These are phyloP conservation scores for Sporisorium sorghi DNA, from an alignment of 1,284 basidiomycete genomes.

Conservation along the genomic window DNA sequence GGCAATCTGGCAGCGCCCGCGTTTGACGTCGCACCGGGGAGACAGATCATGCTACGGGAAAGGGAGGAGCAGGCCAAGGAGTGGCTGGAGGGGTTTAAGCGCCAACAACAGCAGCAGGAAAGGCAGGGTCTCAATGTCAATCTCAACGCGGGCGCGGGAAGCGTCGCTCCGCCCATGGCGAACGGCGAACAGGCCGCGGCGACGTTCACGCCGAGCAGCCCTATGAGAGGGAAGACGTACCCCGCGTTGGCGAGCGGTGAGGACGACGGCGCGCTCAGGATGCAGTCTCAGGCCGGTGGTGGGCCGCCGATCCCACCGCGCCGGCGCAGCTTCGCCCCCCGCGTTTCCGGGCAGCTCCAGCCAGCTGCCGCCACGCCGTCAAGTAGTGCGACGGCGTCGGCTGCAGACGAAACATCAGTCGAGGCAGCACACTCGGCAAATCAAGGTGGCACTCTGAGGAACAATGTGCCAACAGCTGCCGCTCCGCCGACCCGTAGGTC, in stretches of 20 bases:
- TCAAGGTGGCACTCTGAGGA: neutral
- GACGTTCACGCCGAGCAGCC: slow-evolving; percentile 19
- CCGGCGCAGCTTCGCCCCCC: slow-evolving; percentile 25
- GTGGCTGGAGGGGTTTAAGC: slow-evolving; percentile 23
- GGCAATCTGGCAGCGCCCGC: slow-evolving; percentile 30
- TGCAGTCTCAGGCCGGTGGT: neutral
- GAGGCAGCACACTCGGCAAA: neutral
- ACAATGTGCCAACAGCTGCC: neutral
- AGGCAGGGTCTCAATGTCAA: neutral
- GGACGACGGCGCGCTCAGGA: too few relatives aligned
- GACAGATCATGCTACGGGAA: slow-evolving; percentile 30
- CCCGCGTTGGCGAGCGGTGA: too few relatives aligned
- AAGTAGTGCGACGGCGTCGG: neutral
- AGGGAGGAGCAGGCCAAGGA: slow-evolving; percentile 17
- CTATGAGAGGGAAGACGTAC: neutral
- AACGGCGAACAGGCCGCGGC: slow-evolving; percentile 15
- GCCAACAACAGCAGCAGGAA: slow-evolving; percentile 22
- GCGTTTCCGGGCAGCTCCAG: slow-evolving; percentile 8
- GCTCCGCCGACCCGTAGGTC: slow-evolving; percentile 15
- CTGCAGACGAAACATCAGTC: neutral
- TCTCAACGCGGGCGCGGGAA: slow-evolving; percentile 18
- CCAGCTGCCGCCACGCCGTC: neutral
- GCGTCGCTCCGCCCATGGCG: slow-evolving; percentile 22
- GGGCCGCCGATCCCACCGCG: slow-evolving; percentile 30
- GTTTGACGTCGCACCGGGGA: slow-evolving; percentile 42